phyloP scores from a whole-genome alignment of 2,329 filamentous ascomycete genomes.

The Septoria petroselini region DNA sequence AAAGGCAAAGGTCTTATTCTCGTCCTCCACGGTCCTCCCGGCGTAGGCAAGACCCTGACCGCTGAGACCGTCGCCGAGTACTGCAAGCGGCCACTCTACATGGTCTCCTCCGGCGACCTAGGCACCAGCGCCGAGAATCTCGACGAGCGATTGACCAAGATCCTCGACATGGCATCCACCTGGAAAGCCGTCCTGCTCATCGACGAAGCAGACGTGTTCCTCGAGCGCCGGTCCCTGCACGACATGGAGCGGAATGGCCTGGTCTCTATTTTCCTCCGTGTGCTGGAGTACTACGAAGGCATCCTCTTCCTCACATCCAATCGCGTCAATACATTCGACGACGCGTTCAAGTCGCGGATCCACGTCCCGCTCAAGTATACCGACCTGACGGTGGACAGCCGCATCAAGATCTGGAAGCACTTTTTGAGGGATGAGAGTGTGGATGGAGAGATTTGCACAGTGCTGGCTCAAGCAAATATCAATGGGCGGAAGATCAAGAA shows the following conservation, averaged over 20 bases:
- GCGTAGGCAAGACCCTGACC: conserved; percentile 44
- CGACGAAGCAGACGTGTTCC: conserved; percentile 79
- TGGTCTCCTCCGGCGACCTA: conserved; percentile 32
- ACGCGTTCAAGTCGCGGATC: conserved; percentile 41
- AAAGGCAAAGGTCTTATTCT: conserved; percentile 43
- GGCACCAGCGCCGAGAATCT: conserved; percentile 49
- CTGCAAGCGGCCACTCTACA: conserved; percentile 46
- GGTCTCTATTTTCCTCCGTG: conserved; percentile 57
- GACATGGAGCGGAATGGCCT: conserved; percentile 80
- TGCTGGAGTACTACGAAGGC: conserved; percentile 42
- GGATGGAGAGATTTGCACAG: conserved; percentile 22
- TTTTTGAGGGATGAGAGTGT: conserved; percentile 23
- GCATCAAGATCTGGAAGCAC: conserved; percentile 31
- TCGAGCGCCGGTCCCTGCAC: conserved; percentile 75
- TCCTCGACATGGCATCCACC: conserved; percentile 76
- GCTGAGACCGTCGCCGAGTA: conserved; percentile 41
- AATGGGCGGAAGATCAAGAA: conserved; percentile 37
- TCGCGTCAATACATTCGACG: conserved; percentile 38
- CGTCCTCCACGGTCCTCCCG: conserved; percentile 41
- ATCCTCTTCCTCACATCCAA: conserved; percentile 42
- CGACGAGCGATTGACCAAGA: conserved; percentile 40
- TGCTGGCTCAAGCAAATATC: conserved; percentile 28
- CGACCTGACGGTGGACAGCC: conserved; percentile 26
- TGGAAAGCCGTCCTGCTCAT: conserved; percentile 86
- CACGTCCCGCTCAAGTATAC: conserved; percentile 36